Evolutionary conservation across 75 land plant species (phyloP), one percentile per base, ranked within the genome.

Genomic region (Cunninghamia lanceolata): DNA sequence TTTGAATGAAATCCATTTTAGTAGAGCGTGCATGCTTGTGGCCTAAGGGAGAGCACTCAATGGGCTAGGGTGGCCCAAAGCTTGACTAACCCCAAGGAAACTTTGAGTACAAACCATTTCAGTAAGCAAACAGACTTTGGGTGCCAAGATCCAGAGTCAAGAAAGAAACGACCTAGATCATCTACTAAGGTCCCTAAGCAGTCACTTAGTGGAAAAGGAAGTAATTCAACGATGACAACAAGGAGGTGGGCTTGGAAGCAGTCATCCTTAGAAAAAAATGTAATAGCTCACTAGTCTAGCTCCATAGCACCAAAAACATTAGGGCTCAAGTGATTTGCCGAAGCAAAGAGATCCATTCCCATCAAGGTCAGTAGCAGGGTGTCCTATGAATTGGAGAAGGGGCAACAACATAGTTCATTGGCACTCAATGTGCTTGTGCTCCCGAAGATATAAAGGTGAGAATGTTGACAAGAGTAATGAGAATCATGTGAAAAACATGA

Each of bases 401-500:
- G 59, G 17, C 42, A 40, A 40, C 42, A 40, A 40, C 1, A 4
- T 40, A 40, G 42, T 1, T 40, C 1, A 1, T 4, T 54, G 59
- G 59, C 59, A 10, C 59, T 54, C 17, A 13, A 5, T 54, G 59
- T 34, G 68, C 43, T 38, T 76, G 68, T 2, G 78, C 35, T 76
- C 86, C 39, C 34, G 32, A 39, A 76, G 35, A 68, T 68, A 39
- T 28, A 85, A 3, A 85, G 0, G 86, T 85, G 81, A 86, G 87
- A 86, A 86, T 78, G 82, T 45, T 86, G 82, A 86, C 87, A 86
- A 78, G 82, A 86, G 80, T 86, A n/a, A 86, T 19, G 50, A 35
- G 53, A 86, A 86, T 77, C 80, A 86, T 86, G 87, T 86, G 87
- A 86, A 86, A 86, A 86, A 78, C 78, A 84, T 38, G 40, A 82